These are phyloP conservation scores for Ganoderma resinaceum DNA, from an alignment of 1,284 basidiomycete species.

Conservation along the genomic window DNA sequence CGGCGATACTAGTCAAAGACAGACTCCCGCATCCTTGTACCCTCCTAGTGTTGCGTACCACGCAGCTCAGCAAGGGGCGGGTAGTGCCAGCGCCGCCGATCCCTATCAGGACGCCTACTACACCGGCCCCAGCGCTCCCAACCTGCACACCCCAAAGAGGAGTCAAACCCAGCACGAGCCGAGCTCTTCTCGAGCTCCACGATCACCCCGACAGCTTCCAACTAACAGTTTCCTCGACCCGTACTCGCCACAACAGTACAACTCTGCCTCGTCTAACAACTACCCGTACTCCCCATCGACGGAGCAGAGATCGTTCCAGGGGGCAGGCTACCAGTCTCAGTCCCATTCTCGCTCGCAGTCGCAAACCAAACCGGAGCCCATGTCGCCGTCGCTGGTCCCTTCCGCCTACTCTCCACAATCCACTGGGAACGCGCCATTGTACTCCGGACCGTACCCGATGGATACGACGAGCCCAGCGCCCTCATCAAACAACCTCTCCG, in stretches of 20 bases:
- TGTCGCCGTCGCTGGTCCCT: conserved; percentile 58
- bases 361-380: conserved; percentile 60
- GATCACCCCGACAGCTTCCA: conserved; percentile 62
- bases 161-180: conserved; percentile 60
- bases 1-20: conserved; percentile 46
- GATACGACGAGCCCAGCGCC: conserved; percentile 68
- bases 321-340: conserved; percentile 48
- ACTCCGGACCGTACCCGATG: conserved; percentile 54
- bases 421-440: conserved; percentile 45
- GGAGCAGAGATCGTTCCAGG: conserved; percentile 50
- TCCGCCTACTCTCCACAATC: conserved; percentile 59
- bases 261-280: conserved; percentile 57
- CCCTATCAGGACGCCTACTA: conserved; percentile 73
- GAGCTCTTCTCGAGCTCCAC: conserved; percentile 53
- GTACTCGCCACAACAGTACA: conserved; percentile 68
- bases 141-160: conserved; percentile 59
- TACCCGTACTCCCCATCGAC: conserved; percentile 58
- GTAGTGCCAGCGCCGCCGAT: conserved; percentile 43
- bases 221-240: conserved; percentile 62
- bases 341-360: conserved; percentile 67
- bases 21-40: conserved; percentile 59
- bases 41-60: conserved; percentile 65
- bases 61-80: conserved; percentile 40
- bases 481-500: conserved; percentile 52
- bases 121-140: conserved; percentile 52